phyloP scores from a whole-genome alignment of 164 flowering plant species.

The Magnolia officinalis region DNA sequence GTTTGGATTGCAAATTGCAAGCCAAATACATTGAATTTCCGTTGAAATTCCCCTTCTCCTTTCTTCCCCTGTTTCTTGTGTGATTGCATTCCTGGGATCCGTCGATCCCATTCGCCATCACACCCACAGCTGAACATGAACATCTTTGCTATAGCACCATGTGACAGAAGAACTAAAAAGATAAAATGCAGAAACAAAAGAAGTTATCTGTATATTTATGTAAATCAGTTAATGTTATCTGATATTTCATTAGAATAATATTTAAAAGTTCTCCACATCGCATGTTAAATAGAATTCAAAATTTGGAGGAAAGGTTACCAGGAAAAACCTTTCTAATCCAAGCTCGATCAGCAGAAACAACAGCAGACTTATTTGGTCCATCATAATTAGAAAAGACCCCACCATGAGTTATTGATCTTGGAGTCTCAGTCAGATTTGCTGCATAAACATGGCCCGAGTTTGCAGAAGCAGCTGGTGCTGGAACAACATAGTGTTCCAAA shows the following conservation, averaged over 20 bases:
- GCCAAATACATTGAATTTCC: no score
- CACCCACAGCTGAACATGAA: no score
- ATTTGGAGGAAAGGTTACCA: slow-evolving; percentile 17
- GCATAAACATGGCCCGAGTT: slow-evolving; percentile 67
- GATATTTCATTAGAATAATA: background rate
- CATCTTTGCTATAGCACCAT: background rate
- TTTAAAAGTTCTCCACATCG: background rate
- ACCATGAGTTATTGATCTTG: slow-evolving; percentile 50
- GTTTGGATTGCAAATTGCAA: no score
- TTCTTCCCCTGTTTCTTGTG: no score
- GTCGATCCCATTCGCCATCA: background rate
- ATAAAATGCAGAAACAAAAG: background rate
- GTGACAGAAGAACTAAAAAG: background rate
- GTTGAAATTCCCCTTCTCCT: no score
- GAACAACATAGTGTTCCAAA: slow-evolving; percentile 92
- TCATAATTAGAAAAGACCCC: slow-evolving; percentile 42
- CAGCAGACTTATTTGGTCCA: slow-evolving; percentile 30
- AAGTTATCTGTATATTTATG: background rate
- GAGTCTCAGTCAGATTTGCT: slow-evolving; percentile 85
- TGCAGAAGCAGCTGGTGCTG: slow-evolving; percentile 67
- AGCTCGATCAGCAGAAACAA: slow-evolving; percentile 41
- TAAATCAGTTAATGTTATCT: background rate
- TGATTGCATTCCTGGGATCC: no score
- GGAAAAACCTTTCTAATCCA: slow-evolving; percentile 49
- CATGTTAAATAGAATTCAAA: background rate